These are phyloP conservation scores for Phytophthora meadii DNA, from an alignment of 352 stramenopile genomes.

Conservation along the genomic window DNA sequence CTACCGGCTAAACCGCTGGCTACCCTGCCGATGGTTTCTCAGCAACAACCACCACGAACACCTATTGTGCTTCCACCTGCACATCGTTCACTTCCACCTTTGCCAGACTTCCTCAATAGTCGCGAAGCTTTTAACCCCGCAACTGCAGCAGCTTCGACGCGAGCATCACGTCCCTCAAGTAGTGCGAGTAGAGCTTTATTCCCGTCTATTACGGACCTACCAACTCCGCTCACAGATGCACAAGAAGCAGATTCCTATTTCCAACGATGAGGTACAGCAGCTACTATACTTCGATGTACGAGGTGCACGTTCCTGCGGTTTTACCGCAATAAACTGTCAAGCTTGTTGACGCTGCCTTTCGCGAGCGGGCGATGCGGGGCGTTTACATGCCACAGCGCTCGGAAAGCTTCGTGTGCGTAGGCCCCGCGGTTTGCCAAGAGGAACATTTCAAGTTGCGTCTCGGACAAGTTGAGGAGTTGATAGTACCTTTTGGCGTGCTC, in stretches of 20 bases:
- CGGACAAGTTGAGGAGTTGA: slow-evolving; percentile 70
- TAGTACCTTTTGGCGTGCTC: slow-evolving; percentile 84
- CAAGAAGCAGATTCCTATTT: slow-evolving; percentile 54
- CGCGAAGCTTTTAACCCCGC: slow-evolving; percentile 65
- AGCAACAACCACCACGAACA: slow-evolving; percentile 39
- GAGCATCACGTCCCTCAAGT: slow-evolving; percentile 10
- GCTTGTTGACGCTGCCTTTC: slow-evolving; percentile 85
- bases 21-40: slow-evolving; percentile 32
- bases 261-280: slow-evolving; percentile 34
- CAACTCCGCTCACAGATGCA: slow-evolving; percentile 38
- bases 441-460: slow-evolving; percentile 84
- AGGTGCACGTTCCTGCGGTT: neutral
- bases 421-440: slow-evolving; percentile 75
- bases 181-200: slow-evolving; percentile 49
- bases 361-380: slow-evolving; percentile 74
- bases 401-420: slow-evolving; percentile 68
- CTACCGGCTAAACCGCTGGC: slow-evolving; percentile 37
- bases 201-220: slow-evolving; percentile 55
- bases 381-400: slow-evolving; percentile 78
- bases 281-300: neutral
- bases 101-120: slow-evolving; percentile 73
- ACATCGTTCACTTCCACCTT: slow-evolving; percentile 57
- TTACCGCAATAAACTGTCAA: slow-evolving; percentile 79
- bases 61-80: slow-evolving; percentile 63
- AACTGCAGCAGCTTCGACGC: slow-evolving; percentile 20